Base-by-base conservation (phyloP, 768 basidiomycete species). In the Russula foetens region DNA sequence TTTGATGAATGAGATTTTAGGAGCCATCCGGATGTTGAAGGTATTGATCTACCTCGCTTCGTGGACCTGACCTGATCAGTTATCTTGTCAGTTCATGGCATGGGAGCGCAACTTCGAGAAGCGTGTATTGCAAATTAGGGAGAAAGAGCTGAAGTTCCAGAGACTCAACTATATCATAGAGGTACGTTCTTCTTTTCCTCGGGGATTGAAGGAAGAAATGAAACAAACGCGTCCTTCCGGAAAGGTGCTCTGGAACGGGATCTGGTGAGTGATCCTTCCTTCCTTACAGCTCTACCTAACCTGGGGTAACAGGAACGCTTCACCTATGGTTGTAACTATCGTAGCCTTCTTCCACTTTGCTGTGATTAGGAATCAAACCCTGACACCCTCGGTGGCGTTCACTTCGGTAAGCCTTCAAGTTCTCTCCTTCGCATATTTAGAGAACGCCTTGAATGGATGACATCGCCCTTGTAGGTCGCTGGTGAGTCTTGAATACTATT, bases 1-100 rank as follows among this genome's bases (percentile, higher is more conserved):
- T 3, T 74, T 96, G 53, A 97, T 96, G 93, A 95, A 95, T 67
- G 92, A 95, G 86, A 83, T 94, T 62, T 75, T 94, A 11, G 91
- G 91, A 50, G 92, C 82, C 14, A 94, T 95, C 59, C 81, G 92
- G 31, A 95, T 95, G 91, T 82, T 95, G 66, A 95, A 96, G 70
- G 79, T 74, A 57, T 54, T 23, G 0, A 17, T 21, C 21, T 53
- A 51, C 11, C 12, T 15, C 49, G 45, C 28, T 38, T 21, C 56
- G 19, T 21, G 12, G 21, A 23, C 50, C 12, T 46, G 31, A 31
- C 39, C 19, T 14, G 33, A n/a, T n/a, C n/a, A n/a, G n/a, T 56
- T 19, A 56, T 29, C n/a, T 55, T 52, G 56, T 35, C 67, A 88
- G 85, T 97, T 95, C 73, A 95, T 96, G 92, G 93, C 92, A 17